Conservation (phyloP, 2,329 filamentous ascomycete genomes). For the Drechslerella coelobrocha region DNA sequence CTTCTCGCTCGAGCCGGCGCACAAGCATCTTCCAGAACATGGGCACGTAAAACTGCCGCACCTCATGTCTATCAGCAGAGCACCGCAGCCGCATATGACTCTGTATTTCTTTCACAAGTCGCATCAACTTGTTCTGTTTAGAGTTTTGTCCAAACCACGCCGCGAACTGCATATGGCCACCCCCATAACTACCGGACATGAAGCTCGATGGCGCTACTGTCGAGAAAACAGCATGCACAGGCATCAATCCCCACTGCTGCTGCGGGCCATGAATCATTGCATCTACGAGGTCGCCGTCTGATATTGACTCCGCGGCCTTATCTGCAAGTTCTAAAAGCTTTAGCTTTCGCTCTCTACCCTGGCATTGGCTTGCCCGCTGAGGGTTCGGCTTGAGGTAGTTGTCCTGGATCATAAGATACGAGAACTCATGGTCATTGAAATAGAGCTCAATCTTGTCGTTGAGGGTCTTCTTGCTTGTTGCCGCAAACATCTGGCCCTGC, state of each 20-base stretch:
- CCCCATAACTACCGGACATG: conserved; percentile 76
- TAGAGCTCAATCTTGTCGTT: conserved; percentile 99
- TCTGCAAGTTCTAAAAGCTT: conserved; percentile 87
- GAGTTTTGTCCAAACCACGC: conserved; percentile 96
- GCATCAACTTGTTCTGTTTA: conserved; percentile 76
- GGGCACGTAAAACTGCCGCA: conserved; percentile 92
- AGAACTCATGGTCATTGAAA: conserved; percentile 99
- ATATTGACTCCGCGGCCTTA: conserved; percentile 91
- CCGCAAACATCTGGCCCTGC: conserved; percentile 81
- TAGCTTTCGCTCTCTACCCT: conserved; percentile 73
- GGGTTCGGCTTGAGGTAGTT: conserved; percentile 91
- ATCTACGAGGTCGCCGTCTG: conserved; percentile 93
- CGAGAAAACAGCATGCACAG: conserved; percentile 91
- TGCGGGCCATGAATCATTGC: conserved; percentile 96
- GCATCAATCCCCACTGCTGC: conserved; percentile 98
- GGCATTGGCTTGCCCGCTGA: conserved; percentile 66
- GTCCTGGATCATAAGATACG: conserved; percentile 95
- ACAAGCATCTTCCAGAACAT: conserved; percentile 82
- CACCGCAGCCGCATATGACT: conserved; percentile 93
- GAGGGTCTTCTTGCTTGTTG: conserved; percentile 80
- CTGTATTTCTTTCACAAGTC: conserved; percentile 90
- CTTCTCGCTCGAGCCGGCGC: conserved; percentile 74
- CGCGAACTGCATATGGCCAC: conserved; percentile 74
- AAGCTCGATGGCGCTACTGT: conserved; percentile 91
- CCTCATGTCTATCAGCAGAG: conserved; percentile 89